Evolutionary conservation across 306 rosid genomes (phyloP).

Genomic region (Oxytropis ochrocephala): DNA sequence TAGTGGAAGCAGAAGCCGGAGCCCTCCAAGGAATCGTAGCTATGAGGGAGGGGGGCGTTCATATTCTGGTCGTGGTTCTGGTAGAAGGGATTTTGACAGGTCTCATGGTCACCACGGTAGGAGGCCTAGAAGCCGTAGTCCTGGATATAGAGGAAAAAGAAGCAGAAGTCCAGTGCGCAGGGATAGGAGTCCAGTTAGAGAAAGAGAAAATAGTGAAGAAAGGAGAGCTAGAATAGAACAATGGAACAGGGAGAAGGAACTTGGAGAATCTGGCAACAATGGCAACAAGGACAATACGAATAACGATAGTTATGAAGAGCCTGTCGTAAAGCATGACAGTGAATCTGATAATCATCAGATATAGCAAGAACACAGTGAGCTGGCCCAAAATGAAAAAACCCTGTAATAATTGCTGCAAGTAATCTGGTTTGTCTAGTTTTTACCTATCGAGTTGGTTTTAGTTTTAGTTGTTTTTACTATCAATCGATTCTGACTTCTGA

Average conservation of each 20-base stretch:
- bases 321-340: constrained; percentile 36
- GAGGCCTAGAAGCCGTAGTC: constrained; percentile 94
- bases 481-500: constrained; percentile 8
- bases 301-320: constrained; percentile 34
- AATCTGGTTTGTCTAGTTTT: constrained; percentile 35
- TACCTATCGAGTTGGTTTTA: constrained; percentile 14
- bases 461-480: constrained; percentile 12
- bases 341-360: constrained; percentile 45
- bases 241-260: constrained; percentile 90
- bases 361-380: constrained; percentile 28
- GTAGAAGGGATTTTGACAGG: constrained; percentile 78
- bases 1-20: constrained; percentile 73
- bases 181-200: constrained; percentile 70
- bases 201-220: constrained; percentile 89
- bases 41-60: constrained; percentile 59
- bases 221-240: constrained; percentile 95
- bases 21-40: constrained; percentile 74
- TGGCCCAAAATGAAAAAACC: not conserved
- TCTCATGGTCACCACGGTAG: constrained; percentile 57
- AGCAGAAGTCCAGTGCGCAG: constrained; percentile 83
- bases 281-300: constrained; percentile 25
- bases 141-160: constrained; percentile 58
- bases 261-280: constrained; percentile 35
- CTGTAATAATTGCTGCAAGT: constrained; percentile 23
- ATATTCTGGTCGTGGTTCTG: constrained; percentile 54